Conservation (phyloP, 352 stramenopile species). For the Pythium aristosporum region DNA sequence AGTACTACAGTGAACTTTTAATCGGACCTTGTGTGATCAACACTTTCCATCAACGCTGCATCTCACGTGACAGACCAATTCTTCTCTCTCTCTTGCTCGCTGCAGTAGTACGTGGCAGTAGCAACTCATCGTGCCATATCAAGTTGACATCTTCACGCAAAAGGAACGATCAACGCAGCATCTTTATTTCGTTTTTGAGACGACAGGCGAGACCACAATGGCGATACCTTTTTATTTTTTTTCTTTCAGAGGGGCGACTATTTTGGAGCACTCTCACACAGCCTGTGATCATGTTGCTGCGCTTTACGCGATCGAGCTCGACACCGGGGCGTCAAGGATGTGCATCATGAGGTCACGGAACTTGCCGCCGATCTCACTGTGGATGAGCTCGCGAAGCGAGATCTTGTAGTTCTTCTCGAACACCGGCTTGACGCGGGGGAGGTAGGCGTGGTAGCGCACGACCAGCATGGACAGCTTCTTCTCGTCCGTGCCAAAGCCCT, state of each 20-base stretch:
- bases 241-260: neutral
- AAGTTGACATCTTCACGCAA: too few relatives aligned
- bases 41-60: too few relatives aligned
- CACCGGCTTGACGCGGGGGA: slow-evolving; percentile 44
- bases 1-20: too few relatives aligned
- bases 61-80: too few relatives aligned
- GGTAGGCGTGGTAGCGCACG: slow-evolving; percentile 69
- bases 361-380: slow-evolving; percentile 50
- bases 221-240: neutral
- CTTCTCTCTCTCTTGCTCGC: too few relatives aligned
- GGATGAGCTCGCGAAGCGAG: slow-evolving; percentile 57
- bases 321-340: slow-evolving; percentile 43
- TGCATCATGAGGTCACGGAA: slow-evolving; percentile 65
- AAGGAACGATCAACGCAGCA: too few relatives aligned
- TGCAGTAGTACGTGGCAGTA: too few relatives aligned
- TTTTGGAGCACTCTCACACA: neutral
- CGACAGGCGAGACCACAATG: neutral
- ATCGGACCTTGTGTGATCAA: too few relatives aligned
- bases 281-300: neutral
- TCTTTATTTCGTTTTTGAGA: too few relatives aligned
- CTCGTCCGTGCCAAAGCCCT: slow-evolving; percentile 67
- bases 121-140: too few relatives aligned
- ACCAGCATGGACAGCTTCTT: slow-evolving; percentile 56
- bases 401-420: slow-evolving; percentile 66
- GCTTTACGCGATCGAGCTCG: slow-evolving; percentile 1